These are phyloP conservation scores for Salix koriyanagi DNA, from an alignment of 345 rosid genomes.

Conservation along the genomic window DNA sequence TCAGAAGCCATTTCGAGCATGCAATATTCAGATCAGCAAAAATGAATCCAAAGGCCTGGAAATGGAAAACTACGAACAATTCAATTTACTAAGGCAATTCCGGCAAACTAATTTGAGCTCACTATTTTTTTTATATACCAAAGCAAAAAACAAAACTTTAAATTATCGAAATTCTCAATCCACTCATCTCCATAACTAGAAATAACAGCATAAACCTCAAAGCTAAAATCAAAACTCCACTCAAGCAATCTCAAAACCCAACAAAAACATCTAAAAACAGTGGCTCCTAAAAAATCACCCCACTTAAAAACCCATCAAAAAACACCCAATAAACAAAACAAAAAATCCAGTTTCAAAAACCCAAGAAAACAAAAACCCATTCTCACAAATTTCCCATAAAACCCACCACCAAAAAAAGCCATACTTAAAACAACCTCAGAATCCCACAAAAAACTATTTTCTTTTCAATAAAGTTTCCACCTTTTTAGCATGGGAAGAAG, in stretches of 20 bases:
- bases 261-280: too few relatives aligned
- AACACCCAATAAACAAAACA: not conserved
- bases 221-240: not conserved
- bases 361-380: not conserved
- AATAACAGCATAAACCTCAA: not conserved
- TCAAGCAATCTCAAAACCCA: not conserved
- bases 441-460: not conserved
- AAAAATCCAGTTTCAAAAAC: not conserved
- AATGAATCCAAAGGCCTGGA: not conserved
- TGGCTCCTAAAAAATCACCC: not conserved
- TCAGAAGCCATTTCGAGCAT: not conserved
- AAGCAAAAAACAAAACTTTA: not conserved
- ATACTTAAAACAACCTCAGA: not conserved
- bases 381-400: not conserved
- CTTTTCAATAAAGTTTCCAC: conserved; percentile 23
- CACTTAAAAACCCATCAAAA: not conserved
- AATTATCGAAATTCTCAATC: not conserved
- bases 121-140: not conserved
- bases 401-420: not conserved
- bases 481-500: conserved; percentile 73
- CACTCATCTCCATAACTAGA: not conserved
- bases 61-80: not conserved
- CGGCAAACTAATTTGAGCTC: not conserved
- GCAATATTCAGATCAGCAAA: not conserved
- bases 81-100: not conserved